phyloP scores from a whole-genome alignment of 768 basidiomycete species.

The Kwoniella europaea region DNA sequence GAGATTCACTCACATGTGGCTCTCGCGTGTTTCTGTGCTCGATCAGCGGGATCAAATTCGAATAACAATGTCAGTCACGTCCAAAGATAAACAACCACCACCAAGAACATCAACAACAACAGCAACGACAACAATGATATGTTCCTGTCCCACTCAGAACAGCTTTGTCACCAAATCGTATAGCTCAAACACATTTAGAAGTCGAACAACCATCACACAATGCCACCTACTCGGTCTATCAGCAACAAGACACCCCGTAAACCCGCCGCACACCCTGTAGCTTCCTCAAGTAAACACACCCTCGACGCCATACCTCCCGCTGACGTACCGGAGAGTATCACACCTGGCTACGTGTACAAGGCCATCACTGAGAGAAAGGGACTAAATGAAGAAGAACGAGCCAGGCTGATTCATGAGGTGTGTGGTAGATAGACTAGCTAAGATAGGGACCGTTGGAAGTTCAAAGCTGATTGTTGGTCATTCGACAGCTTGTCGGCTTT shows the following conservation, averaged over 20 bases:
- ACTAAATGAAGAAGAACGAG: conserved; percentile 41
- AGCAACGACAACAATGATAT: too few species aligned
- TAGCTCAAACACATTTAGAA: background rate
- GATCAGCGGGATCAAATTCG: background rate
- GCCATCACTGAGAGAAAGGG: background rate
- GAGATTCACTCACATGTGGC: background rate
- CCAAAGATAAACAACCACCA: background rate
- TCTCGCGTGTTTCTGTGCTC: too few species aligned
- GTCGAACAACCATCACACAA: background rate
- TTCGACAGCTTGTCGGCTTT: conserved; percentile 73
- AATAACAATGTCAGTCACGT: background rate
- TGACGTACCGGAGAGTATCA: conserved; percentile 38
- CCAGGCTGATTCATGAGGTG: conserved; percentile 49
- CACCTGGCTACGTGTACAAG: conserved; percentile 38
- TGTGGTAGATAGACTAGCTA: background rate
- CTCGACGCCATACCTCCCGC: conserved; percentile 30
- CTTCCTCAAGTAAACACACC: conserved; percentile 33
- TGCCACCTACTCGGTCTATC: conserved; percentile 10
- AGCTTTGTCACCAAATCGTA: too few species aligned
- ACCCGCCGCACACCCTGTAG: background rate
- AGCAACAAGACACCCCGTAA: conserved; percentile 17
- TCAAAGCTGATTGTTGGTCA: too few species aligned
- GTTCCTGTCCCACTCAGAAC: too few species aligned
- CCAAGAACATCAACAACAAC: background rate
- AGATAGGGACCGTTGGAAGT: too few species aligned